Conservation (phyloP, 2,329 filamentous ascomycete species). For the Lachnellula cervina region DNA sequence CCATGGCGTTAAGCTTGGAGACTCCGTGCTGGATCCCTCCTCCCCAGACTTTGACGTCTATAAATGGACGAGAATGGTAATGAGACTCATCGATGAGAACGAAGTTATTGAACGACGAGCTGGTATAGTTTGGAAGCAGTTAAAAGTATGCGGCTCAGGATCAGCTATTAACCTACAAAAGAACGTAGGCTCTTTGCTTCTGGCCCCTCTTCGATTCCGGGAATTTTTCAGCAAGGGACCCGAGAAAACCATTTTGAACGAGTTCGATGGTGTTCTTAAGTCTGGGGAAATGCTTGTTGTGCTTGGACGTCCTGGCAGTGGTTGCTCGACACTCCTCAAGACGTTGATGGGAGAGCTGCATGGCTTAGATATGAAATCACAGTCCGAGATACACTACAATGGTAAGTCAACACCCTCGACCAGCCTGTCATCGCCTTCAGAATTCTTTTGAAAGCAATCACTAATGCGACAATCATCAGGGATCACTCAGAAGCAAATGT, state of each 20-base stretch:
- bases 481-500: conserved; percentile 45
- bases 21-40: conserved; percentile 48
- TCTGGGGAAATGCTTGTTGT: conserved; percentile 65
- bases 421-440: conserved; percentile 43
- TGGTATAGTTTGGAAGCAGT: conserved; percentile 59
- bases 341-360: conserved; percentile 54
- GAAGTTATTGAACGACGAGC: conserved; percentile 49
- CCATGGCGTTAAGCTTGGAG: conserved; percentile 37
- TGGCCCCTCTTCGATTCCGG: conserved; percentile 51
- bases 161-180: conserved; percentile 63
- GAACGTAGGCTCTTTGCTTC: conserved; percentile 56
- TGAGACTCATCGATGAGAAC: conserved; percentile 49
- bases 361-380: conserved; percentile 48
- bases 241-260: conserved; percentile 55
- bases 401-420: conserved; percentile 56
- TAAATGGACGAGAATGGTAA: conserved; percentile 37
- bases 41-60: conserved; percentile 48
- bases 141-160: conserved; percentile 63
- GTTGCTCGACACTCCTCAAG: conserved; percentile 61
- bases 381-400: conserved; percentile 56
- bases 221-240: conserved; percentile 49
- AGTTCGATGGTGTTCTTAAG: conserved; percentile 60
- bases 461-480: conserved; percentile 35
- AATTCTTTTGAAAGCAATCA: conserved; percentile 36
- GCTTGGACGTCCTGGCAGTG: conserved; percentile 60